A percentile compares a stretch with the other conserved stretches of the same genome.
These are phyloP conservation scores for Effrenium voratum DNA, from an alignment of 73 alveolate species.

Conservation along the genomic window DNA sequence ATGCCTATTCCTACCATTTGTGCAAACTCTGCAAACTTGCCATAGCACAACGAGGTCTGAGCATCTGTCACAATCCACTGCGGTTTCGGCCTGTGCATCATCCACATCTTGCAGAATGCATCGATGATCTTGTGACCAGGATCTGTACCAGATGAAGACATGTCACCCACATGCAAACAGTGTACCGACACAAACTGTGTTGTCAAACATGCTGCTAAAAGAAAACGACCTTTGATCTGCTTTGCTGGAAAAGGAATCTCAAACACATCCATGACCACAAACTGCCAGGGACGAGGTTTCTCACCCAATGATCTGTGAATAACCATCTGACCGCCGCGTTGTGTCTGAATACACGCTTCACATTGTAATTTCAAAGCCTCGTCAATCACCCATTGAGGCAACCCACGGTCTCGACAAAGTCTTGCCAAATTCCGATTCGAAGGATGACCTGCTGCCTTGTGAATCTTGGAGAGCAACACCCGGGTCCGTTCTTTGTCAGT, in stretches of 20 bases:
- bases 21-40: neutral
- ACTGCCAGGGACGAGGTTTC: constrained; percentile 37
- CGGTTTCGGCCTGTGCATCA: constrained; percentile 27
- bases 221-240: neutral
- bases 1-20: constrained; percentile 13
- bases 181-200: neutral
- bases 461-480: neutral
- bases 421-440: constrained; percentile 17
- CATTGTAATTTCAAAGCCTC: constrained; percentile 14
- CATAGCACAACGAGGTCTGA: neutral
- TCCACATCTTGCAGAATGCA: constrained; percentile 35
- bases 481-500: neutral
- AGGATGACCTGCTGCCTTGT: constrained; percentile 50
- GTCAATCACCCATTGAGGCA: constrained; percentile 35
- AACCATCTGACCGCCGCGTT: neutral
- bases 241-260: constrained; percentile 23
- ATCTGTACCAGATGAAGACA: neutral
- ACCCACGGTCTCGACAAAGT: constrained; percentile 37
- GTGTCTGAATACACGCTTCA: neutral
- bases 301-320: neutral
- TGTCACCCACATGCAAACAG: neutral
- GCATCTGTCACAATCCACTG: constrained; percentile 31
- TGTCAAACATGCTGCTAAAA: constrained; percentile 33
- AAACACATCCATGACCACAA: constrained; percentile 19
- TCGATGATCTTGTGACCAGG: neutral